phyloP scores from a whole-genome alignment of 495 filamentous ascomycete genomes.

The Hyaloscypha hepaticicola region DNA sequence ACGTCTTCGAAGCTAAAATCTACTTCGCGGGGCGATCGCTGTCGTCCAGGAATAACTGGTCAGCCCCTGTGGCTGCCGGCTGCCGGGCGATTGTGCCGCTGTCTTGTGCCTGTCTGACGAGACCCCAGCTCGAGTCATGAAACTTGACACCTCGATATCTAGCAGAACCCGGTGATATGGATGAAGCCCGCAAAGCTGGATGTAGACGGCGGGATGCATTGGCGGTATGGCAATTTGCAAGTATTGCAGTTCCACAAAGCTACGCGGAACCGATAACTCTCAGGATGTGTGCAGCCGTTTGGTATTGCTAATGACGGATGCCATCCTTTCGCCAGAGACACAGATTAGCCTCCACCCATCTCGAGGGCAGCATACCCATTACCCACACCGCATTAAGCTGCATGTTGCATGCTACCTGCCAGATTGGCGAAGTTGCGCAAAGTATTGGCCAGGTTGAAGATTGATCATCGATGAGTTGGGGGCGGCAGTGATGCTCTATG shows the following conservation, averaged over 20 bases:
- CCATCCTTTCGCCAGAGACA: not conserved
- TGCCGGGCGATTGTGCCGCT: not conserved
- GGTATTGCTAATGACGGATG: not conserved
- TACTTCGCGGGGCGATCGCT: constrained; percentile 3
- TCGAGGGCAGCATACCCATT: not conserved
- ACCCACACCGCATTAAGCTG: not conserved
- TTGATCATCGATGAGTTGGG: no score
- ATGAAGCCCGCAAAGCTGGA: not conserved
- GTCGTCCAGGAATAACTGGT: not conserved
- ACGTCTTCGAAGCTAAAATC: not conserved
- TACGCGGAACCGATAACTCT: not conserved
- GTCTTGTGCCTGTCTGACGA: not conserved
- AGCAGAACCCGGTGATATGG: not conserved
- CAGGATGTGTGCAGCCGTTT: constrained; percentile 2
- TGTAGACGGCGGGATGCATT: constrained; percentile 2
- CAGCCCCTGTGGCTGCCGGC: not conserved
- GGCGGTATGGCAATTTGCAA: not conserved
- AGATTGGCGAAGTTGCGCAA: constrained; percentile 1
- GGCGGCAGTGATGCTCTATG: no score
- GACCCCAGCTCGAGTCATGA: constrained; percentile 5
- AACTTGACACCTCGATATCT: constrained; percentile 1
- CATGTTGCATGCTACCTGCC: not conserved
- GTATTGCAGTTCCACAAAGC: not conserved
- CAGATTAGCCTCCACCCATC: not conserved
- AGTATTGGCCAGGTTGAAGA: not conserved